phyloP scores from a whole-genome alignment of 2,329 filamentous ascomycete species.

The Coniochaeta sp. region DNA sequence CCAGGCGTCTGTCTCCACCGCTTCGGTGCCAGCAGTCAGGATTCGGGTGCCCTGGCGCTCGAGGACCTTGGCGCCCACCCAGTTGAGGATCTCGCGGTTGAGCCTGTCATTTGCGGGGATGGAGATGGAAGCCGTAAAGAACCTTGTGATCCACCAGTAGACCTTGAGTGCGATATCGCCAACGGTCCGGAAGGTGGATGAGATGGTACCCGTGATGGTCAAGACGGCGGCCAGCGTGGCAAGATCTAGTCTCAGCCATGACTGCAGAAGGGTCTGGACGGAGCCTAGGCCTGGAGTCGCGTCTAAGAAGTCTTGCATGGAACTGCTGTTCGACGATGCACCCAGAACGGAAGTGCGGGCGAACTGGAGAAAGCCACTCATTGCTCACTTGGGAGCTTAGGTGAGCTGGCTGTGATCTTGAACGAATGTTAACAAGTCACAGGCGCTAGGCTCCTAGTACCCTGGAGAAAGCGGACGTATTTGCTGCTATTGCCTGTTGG shows the following conservation, averaged over 20 bases:
- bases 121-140: conserved; percentile 28
- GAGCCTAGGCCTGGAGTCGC: neutral
- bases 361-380: neutral
- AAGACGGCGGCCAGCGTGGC: neutral
- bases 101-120: conserved; percentile 27
- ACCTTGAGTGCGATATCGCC: conserved; percentile 13
- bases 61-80: conserved; percentile 26
- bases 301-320: neutral
- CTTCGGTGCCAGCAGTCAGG: conserved; percentile 25
- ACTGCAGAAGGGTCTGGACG: neutral
- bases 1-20: conserved; percentile 21
- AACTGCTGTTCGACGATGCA: neutral
- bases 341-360: neutral
- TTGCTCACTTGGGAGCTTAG: neutral
- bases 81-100: conserved; percentile 19
- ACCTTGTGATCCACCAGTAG: conserved; percentile 27
- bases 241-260: neutral
- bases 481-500: neutral
- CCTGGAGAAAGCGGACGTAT: neutral
- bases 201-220: conserved; percentile 1
- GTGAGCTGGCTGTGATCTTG: neutral
- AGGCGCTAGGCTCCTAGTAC: neutral
- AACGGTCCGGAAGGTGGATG: conserved; percentile 4
- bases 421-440: neutral
- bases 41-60: conserved; percentile 20